Base-by-base conservation (phyloP, 2,329 filamentous ascomycete species). In the Ilyonectria robusta region DNA sequence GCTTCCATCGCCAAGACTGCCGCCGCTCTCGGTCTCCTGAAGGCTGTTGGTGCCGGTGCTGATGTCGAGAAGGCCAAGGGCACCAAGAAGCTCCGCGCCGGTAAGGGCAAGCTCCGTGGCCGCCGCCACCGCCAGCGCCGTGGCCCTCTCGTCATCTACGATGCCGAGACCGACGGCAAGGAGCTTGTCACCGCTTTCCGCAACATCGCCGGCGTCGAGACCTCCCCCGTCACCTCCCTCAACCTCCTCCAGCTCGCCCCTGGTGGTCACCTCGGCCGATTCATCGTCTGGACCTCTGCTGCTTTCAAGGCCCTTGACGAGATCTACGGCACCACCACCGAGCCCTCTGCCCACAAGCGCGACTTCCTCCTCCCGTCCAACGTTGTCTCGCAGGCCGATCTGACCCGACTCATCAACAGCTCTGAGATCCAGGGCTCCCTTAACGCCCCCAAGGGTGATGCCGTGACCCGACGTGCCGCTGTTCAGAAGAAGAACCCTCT, bases 401-500 rank as follows among this genome's bases (percentile, higher is more conserved):
- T 99, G 79, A 91, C 91, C 87, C 96, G 97, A 86, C 91, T 99
- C 81, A 99, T 99, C 93, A 99, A 99, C 94, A 95, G 93, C 81
- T 94, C 94, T 81, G 96, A 99, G 88, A 93, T 98, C 84, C 96
- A 99, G 92, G 93, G 92, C 85, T 95, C 97, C 67, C 91, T 99
- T 81, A 92, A 93, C 79, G 94, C 92, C 70, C 94, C 95, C 84
- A 96, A 95, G 89, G 96, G 96, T 78, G 91, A 92, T 78, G 91
- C 94, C 81, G 86, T 91, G 81, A 97, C 94, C 85, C 98, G 98
- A 91, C 94, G 96, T 82, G 86, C 88, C 77, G 86, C 89, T 81
- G 94, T 97, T 77, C 95, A 98, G 91, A 99, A 99, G 94, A 98
- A 98, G 95, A 99, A 99, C 91, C 96, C 96, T 81, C 94, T 99